Conservation (phyloP, 139 green algal species). For the Coelastrella sp. region DNA sequence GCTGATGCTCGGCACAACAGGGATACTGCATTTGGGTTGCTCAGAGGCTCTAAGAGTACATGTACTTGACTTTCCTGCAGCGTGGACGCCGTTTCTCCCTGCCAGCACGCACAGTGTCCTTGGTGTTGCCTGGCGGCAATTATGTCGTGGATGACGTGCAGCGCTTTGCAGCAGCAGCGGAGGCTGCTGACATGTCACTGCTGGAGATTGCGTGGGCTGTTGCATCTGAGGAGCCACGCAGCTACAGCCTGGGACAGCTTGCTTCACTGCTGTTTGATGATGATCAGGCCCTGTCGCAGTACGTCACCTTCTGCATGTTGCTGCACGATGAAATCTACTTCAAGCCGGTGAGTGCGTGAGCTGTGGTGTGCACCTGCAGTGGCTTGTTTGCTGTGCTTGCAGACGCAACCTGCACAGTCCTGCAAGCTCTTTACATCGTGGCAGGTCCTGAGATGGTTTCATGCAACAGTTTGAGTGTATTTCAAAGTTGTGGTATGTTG, state of each 20-base stretch:
- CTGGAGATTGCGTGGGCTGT: slow-evolving; percentile 65
- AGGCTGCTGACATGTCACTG: slow-evolving; percentile 53
- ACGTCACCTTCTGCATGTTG: slow-evolving; percentile 73
- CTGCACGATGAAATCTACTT: slow-evolving; percentile 76
- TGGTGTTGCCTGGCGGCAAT: slow-evolving; percentile 56
- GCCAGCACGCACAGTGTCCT: slow-evolving; percentile 54
- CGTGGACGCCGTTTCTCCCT: slow-evolving; percentile 55
- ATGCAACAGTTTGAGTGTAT: no score
- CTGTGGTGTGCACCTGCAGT: background rate
- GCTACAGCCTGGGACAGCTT: slow-evolving; percentile 56
- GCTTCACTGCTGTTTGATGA: slow-evolving; percentile 61
- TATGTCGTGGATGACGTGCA: slow-evolving; percentile 58
- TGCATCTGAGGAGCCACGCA: slow-evolving; percentile 40
- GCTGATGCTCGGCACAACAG: background rate
- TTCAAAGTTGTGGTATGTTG: no score
- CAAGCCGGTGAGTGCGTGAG: slow-evolving; percentile 60
- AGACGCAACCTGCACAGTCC: background rate
- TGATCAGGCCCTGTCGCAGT: slow-evolving; percentile 35
- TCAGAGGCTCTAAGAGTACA: no score
- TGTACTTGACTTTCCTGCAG: slow-evolving; percentile 44
- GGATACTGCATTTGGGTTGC: background rate
- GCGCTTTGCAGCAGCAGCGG: slow-evolving; percentile 42
- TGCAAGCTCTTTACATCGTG: background rate
- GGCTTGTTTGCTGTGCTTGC: background rate
- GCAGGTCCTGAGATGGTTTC: no score